Conservation (phyloP, 2,329 filamentous ascomycete genomes). For the Paraconiothyrium sp. region DNA sequence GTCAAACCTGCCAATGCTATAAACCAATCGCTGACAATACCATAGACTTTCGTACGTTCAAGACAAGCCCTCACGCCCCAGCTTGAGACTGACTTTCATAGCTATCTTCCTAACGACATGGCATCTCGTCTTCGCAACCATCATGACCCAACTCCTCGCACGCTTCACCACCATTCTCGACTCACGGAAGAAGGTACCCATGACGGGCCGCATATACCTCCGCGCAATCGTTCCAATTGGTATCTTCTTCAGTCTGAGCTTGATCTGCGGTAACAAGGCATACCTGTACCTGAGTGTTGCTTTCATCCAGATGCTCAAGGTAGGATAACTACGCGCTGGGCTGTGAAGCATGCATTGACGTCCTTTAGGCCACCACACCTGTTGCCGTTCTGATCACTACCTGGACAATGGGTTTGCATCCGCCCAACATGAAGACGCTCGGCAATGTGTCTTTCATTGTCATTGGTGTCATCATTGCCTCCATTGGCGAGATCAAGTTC, state of each 20-base stretch:
- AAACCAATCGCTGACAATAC: constrained; percentile 37
- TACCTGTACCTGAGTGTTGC: constrained; percentile 95
- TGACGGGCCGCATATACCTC: constrained; percentile 93
- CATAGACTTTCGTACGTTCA: constrained; percentile 58
- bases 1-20: constrained; percentile 41
- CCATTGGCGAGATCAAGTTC: constrained; percentile 95
- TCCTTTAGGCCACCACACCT: constrained; percentile 82
- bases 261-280: constrained; percentile 96
- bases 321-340: constrained; percentile 47
- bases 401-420: constrained; percentile 85
- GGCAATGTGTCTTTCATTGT: constrained; percentile 96
- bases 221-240: constrained; percentile 95
- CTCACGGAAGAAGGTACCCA: constrained; percentile 94
- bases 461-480: constrained; percentile 91
- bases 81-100: constrained; percentile 58
- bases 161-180: constrained; percentile 90
- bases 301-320: constrained; percentile 99
- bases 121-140: constrained; percentile 90
- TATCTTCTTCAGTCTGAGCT: constrained; percentile 91
- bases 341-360: constrained; percentile 22
- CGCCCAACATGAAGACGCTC: constrained; percentile 85
- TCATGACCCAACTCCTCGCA: constrained; percentile 94
- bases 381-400: constrained; percentile 90
- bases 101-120: constrained; percentile 83
- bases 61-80: constrained; percentile 7